Evolutionary conservation across 2,329 filamentous ascomycete species (phyloP).

Genomic region (Fusarium avenaceum): DNA sequence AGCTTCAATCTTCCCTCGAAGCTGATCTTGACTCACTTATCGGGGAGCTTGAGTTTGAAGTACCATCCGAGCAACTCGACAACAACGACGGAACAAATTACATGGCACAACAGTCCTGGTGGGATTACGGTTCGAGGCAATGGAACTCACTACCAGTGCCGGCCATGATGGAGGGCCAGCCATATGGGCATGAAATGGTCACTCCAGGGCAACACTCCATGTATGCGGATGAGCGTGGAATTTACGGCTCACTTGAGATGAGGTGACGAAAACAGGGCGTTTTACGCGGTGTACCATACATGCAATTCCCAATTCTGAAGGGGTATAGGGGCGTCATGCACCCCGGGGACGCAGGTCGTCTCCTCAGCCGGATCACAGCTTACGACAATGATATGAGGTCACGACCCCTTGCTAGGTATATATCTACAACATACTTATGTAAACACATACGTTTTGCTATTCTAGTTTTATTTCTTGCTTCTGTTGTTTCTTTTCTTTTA

Average conservation of each 20-base stretch:
- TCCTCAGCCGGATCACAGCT: constrained; percentile 33
- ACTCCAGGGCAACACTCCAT: constrained; percentile 27
- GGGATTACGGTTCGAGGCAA: constrained; percentile 35
- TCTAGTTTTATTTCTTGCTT: background rate
- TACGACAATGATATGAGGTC: constrained; percentile 38
- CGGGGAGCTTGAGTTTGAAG: constrained; percentile 40
- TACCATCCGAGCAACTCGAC: constrained; percentile 35
- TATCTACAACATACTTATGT: constrained; percentile 1
- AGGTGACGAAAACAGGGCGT: constrained; percentile 16
- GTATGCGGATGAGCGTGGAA: constrained; percentile 32
- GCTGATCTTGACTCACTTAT: constrained; percentile 42
- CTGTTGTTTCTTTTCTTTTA: background rate
- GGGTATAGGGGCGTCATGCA: constrained; percentile 12
- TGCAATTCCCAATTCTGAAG: constrained; percentile 21
- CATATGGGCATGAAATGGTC: constrained; percentile 31
- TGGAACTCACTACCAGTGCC: constrained; percentile 36
- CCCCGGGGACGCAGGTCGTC: constrained; percentile 34
- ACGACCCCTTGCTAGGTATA: constrained; percentile 20
- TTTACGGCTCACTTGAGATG: constrained; percentile 34
- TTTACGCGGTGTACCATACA: constrained; percentile 18
- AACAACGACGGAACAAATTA: constrained; percentile 21
- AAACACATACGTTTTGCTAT: constrained; percentile 2
- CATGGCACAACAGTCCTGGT: constrained; percentile 36
- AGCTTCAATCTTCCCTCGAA: constrained; percentile 41
- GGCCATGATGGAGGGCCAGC: constrained; percentile 26